Evolutionary conservation across 2,329 filamentous ascomycete species (phyloP).

Genomic region (Cadophora malorum): DNA sequence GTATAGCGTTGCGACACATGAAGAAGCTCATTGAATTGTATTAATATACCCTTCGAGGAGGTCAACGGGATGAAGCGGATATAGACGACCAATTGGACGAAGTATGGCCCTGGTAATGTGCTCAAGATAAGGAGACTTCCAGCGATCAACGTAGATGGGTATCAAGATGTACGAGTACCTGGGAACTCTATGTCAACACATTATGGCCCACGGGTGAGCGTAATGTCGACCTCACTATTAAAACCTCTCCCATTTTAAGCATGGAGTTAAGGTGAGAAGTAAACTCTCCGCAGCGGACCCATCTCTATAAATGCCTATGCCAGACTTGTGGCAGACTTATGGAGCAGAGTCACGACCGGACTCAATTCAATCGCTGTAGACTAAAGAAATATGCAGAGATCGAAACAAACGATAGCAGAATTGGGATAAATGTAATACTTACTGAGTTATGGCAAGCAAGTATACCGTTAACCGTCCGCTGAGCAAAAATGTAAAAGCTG

Average conservation of each 20-base stretch:
- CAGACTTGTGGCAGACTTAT: too few species aligned
- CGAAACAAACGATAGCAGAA: too few species aligned
- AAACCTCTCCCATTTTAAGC: too few species aligned
- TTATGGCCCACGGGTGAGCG: neutral
- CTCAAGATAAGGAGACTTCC: neutral
- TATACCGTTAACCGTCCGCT: neutral
- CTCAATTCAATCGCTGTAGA: too few species aligned
- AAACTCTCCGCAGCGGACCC: too few species aligned
- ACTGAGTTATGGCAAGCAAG: neutral
- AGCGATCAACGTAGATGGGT: neutral
- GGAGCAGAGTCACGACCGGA: too few species aligned
- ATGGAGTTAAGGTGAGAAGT: too few species aligned
- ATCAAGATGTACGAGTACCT: neutral
- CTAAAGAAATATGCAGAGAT: too few species aligned
- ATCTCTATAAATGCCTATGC: too few species aligned
- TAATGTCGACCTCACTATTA: neutral
- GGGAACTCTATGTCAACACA: neutral
- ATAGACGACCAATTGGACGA: neutral
- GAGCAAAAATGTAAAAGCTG: constrained; percentile 42
- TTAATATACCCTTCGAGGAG: neutral
- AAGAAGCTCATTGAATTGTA: neutral
- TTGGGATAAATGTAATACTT: neutral
- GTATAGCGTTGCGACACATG: neutral
- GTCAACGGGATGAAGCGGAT: neutral
- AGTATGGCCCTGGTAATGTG: neutral